Percentiles rank a stretch among this genome's conserved stretches.
phyloP scores from a whole-genome alignment of 164 flowering plant species.

The Piper longum region DNA sequence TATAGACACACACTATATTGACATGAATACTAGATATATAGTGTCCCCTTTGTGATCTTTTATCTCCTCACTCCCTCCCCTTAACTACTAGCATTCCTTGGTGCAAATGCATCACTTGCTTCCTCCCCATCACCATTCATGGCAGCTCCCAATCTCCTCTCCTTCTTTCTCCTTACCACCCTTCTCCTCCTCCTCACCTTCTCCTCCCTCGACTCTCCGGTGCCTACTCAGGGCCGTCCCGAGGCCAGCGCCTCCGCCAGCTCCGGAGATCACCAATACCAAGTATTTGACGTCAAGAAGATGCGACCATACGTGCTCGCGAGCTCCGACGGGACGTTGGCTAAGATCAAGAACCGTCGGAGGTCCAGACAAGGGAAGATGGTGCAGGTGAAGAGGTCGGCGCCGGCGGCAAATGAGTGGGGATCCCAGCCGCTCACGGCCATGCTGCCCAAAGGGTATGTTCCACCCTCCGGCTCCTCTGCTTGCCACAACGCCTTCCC shows the following conservation, averaged over 20 bases:
- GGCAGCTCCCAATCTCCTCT: not conserved
- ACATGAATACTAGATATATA: too few relatives aligned
- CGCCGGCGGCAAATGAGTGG: conserved; percentile 6
- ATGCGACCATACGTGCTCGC: conserved; percentile 9
- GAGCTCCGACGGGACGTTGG: not conserved
- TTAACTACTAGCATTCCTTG: not conserved
- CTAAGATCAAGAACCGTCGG: conserved; percentile 13
- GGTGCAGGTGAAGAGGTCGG: conserved; percentile 10
- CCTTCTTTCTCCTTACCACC: conserved; percentile 3
- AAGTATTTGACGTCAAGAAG: conserved; percentile 18
- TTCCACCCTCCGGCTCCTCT: conserved; percentile 64
- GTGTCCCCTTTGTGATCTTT: not conserved
- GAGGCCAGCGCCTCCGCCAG: not conserved
- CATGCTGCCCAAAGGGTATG: conserved; percentile 64
- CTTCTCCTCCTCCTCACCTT: conserved; percentile 7
- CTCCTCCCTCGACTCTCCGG: not conserved
- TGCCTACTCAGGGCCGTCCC: not conserved
- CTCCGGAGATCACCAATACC: conserved; percentile 2
- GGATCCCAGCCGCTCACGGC: conserved; percentile 25
- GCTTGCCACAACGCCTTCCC: conserved; percentile 51
- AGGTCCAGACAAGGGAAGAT: conserved; percentile 5
- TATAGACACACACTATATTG: too few relatives aligned
- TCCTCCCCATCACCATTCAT: too few relatives aligned
- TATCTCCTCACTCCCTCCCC: not conserved
- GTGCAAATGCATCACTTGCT: conserved; percentile 8